These are phyloP conservation scores for Asterella californica DNA, from an alignment of 225 moss, liverwort and hornwort genomes.

Conservation along the genomic window DNA sequence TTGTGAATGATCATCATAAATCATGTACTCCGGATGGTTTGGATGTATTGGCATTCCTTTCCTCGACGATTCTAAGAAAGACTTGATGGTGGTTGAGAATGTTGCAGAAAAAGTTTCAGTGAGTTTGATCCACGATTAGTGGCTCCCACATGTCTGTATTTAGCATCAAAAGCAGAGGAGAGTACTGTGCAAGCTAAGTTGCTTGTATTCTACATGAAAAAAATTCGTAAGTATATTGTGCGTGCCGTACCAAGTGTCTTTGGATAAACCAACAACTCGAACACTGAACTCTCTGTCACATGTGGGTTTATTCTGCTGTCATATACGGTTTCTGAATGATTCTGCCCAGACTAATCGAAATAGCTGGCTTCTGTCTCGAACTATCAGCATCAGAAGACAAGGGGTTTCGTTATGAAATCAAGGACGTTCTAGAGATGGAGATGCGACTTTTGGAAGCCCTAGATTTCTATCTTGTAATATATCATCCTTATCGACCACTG, in stretches of 20 bases:
- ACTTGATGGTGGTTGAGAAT: background rate
- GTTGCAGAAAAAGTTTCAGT: conserved; percentile 78
- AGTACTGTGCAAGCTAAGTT: conserved; percentile 92
- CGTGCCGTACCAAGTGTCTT: background rate
- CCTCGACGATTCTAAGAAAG: background rate
- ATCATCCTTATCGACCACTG: conserved; percentile 93
- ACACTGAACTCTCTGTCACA: background rate
- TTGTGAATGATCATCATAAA: background rate
- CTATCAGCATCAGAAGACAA: conserved; percentile 75
- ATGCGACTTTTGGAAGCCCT: conserved; percentile 94
- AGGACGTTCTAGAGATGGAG: conserved; percentile 99
- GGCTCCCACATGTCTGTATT: conserved; percentile 92
- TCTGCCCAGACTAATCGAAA: background rate
- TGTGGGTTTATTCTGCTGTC: background rate
- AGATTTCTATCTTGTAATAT: conserved; percentile 93
- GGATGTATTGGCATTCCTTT: background rate
- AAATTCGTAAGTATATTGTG: conserved; percentile 36
- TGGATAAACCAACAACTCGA: background rate
- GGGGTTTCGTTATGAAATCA: conserved; percentile 72
- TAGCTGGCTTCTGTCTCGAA: background rate
- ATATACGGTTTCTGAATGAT: background rate
- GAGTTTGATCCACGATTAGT: conserved; percentile 95
- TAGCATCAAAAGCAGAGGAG: conserved; percentile 97
- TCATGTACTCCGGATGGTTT: background rate
- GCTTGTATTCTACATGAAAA: conserved; percentile 66